A percentile compares a stretch with the other conserved stretches of the same genome.
Evolutionary conservation across 2,329 filamentous ascomycete genomes (phyloP).

Genomic region (Aspergillus candidus): DNA sequence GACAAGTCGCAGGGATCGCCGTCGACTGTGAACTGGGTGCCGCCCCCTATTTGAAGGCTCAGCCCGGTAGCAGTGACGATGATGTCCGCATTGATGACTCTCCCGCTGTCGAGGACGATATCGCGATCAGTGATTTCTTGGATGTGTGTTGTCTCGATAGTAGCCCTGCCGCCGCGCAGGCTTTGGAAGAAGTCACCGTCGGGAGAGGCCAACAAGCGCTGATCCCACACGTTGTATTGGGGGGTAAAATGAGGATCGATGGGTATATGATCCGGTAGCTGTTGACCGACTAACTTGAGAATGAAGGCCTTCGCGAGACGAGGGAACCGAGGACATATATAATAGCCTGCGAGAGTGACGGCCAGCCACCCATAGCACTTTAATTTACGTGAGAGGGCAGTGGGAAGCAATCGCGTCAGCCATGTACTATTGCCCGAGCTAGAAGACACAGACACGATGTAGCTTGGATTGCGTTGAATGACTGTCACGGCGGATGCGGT

Average conservation of each 20-base stretch:
- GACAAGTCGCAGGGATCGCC: conserved; percentile 14
- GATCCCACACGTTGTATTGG: conserved; percentile 58
- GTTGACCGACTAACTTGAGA: conserved; percentile 34
- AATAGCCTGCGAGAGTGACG: conserved; percentile 41
- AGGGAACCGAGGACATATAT: conserved; percentile 48
- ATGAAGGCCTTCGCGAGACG: conserved; percentile 41
- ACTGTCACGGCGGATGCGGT: conserved; percentile 63
- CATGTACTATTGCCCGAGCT: conserved; percentile 15
- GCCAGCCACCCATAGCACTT: conserved; percentile 42
- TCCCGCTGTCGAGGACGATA: conserved; percentile 40
- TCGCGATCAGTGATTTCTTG: conserved; percentile 39
- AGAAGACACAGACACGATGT: conserved; percentile 45
- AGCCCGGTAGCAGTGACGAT: conserved; percentile 34
- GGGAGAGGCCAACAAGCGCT: conserved; percentile 61
- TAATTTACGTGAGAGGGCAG: conserved; percentile 5
- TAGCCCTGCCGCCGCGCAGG: conserved; percentile 27
- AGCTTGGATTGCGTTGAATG: conserved; percentile 69
- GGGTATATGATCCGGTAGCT: conserved; percentile 49
- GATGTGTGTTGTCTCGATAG: conserved; percentile 42
- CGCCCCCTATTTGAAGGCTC: conserved; percentile 24
- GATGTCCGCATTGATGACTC: conserved; percentile 23
- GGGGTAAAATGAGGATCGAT: conserved; percentile 58
- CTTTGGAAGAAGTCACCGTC: conserved; percentile 51
- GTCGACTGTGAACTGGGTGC: conserved; percentile 19
- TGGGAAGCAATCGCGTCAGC: conserved; percentile 29